These are phyloP conservation scores for Cicer judaicum DNA, from an alignment of 306 rosid genomes.

Conservation along the genomic window DNA sequence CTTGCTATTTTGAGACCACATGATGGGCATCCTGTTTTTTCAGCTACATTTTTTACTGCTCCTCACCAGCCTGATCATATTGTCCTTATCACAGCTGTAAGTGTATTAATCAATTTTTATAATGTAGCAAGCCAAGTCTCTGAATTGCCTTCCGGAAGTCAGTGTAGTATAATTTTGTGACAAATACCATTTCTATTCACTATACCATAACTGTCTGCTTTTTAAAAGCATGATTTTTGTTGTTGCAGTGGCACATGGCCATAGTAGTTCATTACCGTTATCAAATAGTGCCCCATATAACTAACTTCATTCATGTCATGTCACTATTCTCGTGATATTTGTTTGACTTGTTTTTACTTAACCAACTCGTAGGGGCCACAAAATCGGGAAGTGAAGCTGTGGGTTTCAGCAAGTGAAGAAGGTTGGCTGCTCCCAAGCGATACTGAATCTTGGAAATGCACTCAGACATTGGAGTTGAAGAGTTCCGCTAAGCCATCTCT, in stretches of 20 bases:
- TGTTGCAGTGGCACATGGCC: not conserved
- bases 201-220: not conserved
- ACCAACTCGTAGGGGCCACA: slow-evolving; percentile 70
- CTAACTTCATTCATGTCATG: not conserved
- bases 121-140: not conserved
- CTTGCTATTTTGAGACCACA: slow-evolving; percentile 82
- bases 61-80: slow-evolving; percentile 91
- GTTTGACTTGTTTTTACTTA: slow-evolving; percentile 19
- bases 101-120: slow-evolving; percentile 37
- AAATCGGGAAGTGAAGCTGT: slow-evolving; percentile 91
- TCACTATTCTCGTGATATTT: slow-evolving; percentile 27
- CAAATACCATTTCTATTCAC: slow-evolving; percentile 24
- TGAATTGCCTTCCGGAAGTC: slow-evolving; percentile 11
- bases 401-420: slow-evolving; percentile 88
- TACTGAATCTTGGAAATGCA: slow-evolving; percentile 89
- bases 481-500: slow-evolving; percentile 77
- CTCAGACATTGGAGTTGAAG: slow-evolving; percentile 82
- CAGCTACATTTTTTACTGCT: slow-evolving; percentile 86
- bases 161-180: slow-evolving; percentile 4
- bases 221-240: slow-evolving; percentile 3
- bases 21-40: slow-evolving; percentile 86
- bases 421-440: slow-evolving; percentile 95
- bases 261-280: not conserved
- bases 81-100: slow-evolving; percentile 88
- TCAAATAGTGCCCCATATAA: not conserved